Evolutionary conservation across 2,329 filamentous ascomycete species (phyloP).

Genomic region (Coniella vitis): DNA sequence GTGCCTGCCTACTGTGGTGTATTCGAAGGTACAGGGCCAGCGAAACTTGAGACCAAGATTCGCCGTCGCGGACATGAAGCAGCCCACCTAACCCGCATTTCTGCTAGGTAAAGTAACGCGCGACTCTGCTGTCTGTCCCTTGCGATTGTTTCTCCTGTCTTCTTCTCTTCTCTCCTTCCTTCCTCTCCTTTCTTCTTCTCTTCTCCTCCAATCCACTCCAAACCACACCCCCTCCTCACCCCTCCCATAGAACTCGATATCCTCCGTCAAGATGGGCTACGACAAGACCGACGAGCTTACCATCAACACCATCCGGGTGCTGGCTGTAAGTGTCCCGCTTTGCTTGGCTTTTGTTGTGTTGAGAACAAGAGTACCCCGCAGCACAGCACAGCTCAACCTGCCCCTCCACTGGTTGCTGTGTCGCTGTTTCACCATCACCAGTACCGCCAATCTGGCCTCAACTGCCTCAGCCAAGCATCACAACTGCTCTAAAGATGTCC

Average conservation of each 20-base stretch:
- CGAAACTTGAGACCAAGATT: background rate
- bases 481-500: background rate
- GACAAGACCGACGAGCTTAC: slow-evolving; percentile 80
- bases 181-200: too few species aligned
- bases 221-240: too few species aligned
- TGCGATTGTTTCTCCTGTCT: too few species aligned
- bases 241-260: background rate
- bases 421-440: background rate
- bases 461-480: background rate
- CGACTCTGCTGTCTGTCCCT: too few species aligned
- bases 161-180: background rate
- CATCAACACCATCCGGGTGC: slow-evolving; percentile 95
- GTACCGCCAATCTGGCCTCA: too few species aligned
- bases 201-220: background rate
- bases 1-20: too few species aligned
- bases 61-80: too few species aligned
- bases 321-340: slow-evolving; percentile 68
- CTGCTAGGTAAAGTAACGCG: too few species aligned
- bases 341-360: too few species aligned
- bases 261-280: slow-evolving; percentile 66
- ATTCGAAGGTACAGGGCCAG: too few species aligned
- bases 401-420: too few species aligned
- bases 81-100: too few species aligned
- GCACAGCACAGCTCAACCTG: background rate
- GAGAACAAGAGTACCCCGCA: slow-evolving; percentile 1